Evolutionary conservation across 106 monocot species (phyloP), one percentile per base, ranked within the genome.

Genomic region (Apostasia ramifera): DNA sequence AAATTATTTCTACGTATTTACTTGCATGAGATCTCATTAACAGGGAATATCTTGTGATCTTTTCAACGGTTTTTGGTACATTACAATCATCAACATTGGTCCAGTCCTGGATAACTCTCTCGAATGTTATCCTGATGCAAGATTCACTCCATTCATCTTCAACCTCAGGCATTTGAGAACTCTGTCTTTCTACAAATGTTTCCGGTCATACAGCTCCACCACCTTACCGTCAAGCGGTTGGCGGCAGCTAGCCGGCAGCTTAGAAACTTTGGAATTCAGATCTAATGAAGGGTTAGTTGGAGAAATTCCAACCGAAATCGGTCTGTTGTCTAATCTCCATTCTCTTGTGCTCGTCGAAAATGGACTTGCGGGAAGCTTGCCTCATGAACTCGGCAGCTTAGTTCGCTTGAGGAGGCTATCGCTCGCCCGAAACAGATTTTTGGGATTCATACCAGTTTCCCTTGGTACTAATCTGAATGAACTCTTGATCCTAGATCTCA

Each of bases 11-110:
- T 9, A 15, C 2, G 67, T 55, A 7, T 53, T 38, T 44, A 54
- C 46, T 14, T 2, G 26, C 26, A 26, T 26, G 26, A 26, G 26
- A 26, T 26, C 26, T 66, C 40, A 12, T 14, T 2, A 54, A 47
- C 80, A 94, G 94, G 94, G 94, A 40, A 80, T 94, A 5, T 90
- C 84, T 8, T 94, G 94, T 66, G 94, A 94, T 66, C 14, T 82
- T 26, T 84, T 82, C 49, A 61, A 87, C 52, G 90, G 84, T 13
- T 12, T 76, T 38, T 94, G 94, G 94, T 85, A 90, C 71, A 60
- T 90, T 44, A 85, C 87, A 3, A 62, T 42, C 39, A 55, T 94
- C 10, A 83, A 70, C 78, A 76, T 94, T 45, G 94, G 94, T 3
- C 90, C 94, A 5, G 68, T 87, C 42, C 71, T 87, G 2, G 94